Percentiles rank a stretch among this genome's conserved stretches.
Conservation (phyloP, 805 yeast genomes). For the Candida namnaoensis region DNA sequence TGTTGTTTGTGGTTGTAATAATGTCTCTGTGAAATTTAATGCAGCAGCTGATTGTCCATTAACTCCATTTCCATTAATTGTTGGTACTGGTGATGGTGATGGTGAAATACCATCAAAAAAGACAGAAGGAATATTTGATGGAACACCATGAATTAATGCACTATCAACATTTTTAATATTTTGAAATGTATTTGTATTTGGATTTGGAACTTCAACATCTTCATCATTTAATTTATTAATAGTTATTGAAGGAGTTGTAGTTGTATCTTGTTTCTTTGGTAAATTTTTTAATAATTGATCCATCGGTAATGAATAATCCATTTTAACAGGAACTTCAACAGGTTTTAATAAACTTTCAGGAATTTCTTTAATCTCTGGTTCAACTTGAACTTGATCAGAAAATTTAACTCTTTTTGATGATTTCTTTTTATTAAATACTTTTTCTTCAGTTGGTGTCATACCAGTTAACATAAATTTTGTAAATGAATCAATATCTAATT, state of each 20-base stretch:
- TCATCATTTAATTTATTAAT: conserved; percentile 53
- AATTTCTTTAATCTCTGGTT: conserved; percentile 5
- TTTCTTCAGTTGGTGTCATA: conserved; percentile 43
- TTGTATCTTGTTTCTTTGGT: conserved; percentile 18
- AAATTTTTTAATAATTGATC: conserved; percentile 52
- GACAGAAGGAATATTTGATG: conserved; percentile 38
- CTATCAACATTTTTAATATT: conserved; percentile 70
- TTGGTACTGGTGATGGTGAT: conserved; percentile 19
- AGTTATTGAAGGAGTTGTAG: conserved; percentile 20
- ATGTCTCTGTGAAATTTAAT: conserved; percentile 23
- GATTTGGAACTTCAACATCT: conserved; percentile 65
- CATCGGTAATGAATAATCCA: conserved; percentile 70
- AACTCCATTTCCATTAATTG: no score
- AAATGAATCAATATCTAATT: conserved; percentile 77
- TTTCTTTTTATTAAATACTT: conserved; percentile 28
- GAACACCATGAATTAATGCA: conserved; percentile 64
- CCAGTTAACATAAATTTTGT: conserved; percentile 82
- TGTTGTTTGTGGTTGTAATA: conserved; percentile 6
- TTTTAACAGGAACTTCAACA: conserved; percentile 15
- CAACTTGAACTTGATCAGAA: conserved; percentile 45
- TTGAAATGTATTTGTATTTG: conserved; percentile 65
- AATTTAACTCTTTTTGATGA: conserved; percentile 59
- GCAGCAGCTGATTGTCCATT: conserved; percentile 2
- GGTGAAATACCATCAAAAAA: conserved; percentile 19
- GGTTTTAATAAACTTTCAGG: conserved; percentile 10